Evolutionary conservation across 345 rosid genomes (phyloP).

Genomic region (Physaria fendleri): DNA sequence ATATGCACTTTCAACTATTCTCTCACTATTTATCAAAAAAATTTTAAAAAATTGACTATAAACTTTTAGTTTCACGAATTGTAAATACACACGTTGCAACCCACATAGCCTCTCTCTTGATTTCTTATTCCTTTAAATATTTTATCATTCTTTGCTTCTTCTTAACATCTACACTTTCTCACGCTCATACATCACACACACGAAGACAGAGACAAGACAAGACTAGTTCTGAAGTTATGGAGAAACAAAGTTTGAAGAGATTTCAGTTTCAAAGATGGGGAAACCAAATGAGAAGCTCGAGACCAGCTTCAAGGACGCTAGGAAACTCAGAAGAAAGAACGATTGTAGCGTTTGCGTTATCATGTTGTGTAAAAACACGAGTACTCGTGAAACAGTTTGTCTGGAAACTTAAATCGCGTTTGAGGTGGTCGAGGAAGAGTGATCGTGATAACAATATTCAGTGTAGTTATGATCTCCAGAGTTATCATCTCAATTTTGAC

Average conservation of each 20-base stretch:
- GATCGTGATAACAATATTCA: conserved; percentile 23
- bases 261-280: conserved; percentile 33
- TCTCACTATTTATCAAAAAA: too few species aligned
- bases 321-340: conserved; percentile 24
- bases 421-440: conserved; percentile 20
- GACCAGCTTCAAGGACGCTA: conserved; percentile 5
- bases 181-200: conserved; percentile 15
- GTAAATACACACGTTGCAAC: conserved; percentile 13
- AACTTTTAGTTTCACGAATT: conserved; percentile 8
- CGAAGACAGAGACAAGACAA: conserved; percentile 8
- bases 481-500: conserved; percentile 41
- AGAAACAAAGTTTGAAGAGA: conserved; percentile 33
- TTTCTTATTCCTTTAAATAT: conserved; percentile 16
- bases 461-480: conserved; percentile 36
- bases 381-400: conserved; percentile 26
- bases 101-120: background rate
- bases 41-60: too few species aligned
- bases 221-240: conserved; percentile 4
- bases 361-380: conserved; percentile 23
- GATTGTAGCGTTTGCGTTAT: conserved; percentile 23
- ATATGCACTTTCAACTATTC: too few species aligned
- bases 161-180: conserved; percentile 1
- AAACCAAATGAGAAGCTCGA: conserved; percentile 27
- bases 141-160: conserved; percentile 23
- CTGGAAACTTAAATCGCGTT: conserved; percentile 37